These are phyloP conservation scores for Auricularia cornea DNA, from an alignment of 768 basidiomycete species.

Conservation along the genomic window DNA sequence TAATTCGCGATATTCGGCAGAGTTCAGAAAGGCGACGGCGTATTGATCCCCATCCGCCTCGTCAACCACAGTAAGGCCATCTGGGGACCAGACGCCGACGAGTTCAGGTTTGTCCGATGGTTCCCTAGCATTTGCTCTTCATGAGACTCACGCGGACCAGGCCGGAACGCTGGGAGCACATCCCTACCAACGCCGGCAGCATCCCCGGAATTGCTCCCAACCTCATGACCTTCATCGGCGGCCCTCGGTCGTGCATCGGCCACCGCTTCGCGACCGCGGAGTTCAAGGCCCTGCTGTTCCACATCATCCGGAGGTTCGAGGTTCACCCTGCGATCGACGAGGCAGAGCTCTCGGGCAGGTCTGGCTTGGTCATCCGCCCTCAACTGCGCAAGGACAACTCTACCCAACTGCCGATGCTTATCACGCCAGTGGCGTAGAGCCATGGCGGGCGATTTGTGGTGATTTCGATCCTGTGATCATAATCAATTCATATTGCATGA, in stretches of 20 bases:
- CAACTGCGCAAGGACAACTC: too few relatives aligned
- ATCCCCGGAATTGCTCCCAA: constrained; percentile 40
- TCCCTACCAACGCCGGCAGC: constrained; percentile 27
- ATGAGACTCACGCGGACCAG: too few relatives aligned
- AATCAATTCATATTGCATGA: too few relatives aligned
- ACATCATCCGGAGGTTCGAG: not conserved
- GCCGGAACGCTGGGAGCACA: constrained; percentile 47
- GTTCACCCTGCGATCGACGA: not conserved
- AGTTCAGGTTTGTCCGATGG: too few relatives aligned
- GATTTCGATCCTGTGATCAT: too few relatives aligned
- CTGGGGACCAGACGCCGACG: constrained; percentile 29
- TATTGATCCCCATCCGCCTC: constrained; percentile 14
- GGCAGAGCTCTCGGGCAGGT: too few relatives aligned
- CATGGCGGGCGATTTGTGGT: too few relatives aligned
- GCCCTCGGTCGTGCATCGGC: constrained; percentile 53
- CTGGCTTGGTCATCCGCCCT: too few relatives aligned
- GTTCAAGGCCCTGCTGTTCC: constrained; percentile 13
- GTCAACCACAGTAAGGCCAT: constrained; percentile 21
- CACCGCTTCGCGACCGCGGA: constrained; percentile 53
- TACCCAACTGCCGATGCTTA: too few relatives aligned
- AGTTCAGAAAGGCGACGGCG: constrained; percentile 11
- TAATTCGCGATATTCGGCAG: too few relatives aligned
- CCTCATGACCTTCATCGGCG: constrained; percentile 17
- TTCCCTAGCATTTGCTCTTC: too few relatives aligned
- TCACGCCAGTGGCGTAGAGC: too few relatives aligned